A percentile compares a stretch with the other conserved stretches of the same genome.
These are phyloP conservation scores for Sporothrix luriei DNA, from an alignment of 2,329 filamentous ascomycete species.

Conservation along the genomic window DNA sequence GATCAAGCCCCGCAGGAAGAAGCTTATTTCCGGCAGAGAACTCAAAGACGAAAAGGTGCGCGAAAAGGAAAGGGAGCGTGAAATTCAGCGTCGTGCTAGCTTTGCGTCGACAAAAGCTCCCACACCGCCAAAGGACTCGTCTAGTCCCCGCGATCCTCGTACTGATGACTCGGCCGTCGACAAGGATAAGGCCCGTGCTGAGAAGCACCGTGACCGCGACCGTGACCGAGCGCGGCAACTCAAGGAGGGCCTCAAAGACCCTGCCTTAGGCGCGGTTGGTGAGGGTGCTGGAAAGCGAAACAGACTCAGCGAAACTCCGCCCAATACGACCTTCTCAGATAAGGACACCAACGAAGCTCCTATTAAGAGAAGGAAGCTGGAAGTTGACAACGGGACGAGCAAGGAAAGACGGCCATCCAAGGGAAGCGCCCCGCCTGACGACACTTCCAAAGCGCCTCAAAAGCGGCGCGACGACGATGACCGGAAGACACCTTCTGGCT, in stretches of 20 bases:
- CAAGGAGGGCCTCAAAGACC: conserved; percentile 63
- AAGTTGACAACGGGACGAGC: conserved; percentile 48
- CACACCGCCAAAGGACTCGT: conserved; percentile 56
- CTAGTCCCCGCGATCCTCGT: conserved; percentile 55
- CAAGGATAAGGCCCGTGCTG: conserved; percentile 58
- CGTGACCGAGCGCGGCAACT: conserved; percentile 63
- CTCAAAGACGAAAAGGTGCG: conserved; percentile 55
- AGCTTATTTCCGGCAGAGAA: conserved; percentile 65
- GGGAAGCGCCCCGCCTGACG: conserved; percentile 48
- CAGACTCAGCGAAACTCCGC: conserved; percentile 62
- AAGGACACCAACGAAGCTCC: conserved; percentile 57
- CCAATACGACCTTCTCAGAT: conserved; percentile 54
- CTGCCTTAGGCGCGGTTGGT: conserved; percentile 51
- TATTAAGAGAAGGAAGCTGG: conserved; percentile 60
- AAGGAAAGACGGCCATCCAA: conserved; percentile 53
- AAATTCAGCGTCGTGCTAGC: conserved; percentile 60
- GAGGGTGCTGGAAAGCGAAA: conserved; percentile 61
- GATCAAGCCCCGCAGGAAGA: conserved; percentile 64
- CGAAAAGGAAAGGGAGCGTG: conserved; percentile 32
- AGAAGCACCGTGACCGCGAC: conserved; percentile 63
- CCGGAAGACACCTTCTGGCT: conserved; percentile 40
- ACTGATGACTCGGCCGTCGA: conserved; percentile 53
- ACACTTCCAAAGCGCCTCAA: conserved; percentile 42
- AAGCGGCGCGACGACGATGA: conserved; percentile 51
- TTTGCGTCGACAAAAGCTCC: conserved; percentile 55